Evolutionary conservation across 164 flowering plant genomes (phyloP).

Genomic region (Magnolia kwangsiensis): DNA sequence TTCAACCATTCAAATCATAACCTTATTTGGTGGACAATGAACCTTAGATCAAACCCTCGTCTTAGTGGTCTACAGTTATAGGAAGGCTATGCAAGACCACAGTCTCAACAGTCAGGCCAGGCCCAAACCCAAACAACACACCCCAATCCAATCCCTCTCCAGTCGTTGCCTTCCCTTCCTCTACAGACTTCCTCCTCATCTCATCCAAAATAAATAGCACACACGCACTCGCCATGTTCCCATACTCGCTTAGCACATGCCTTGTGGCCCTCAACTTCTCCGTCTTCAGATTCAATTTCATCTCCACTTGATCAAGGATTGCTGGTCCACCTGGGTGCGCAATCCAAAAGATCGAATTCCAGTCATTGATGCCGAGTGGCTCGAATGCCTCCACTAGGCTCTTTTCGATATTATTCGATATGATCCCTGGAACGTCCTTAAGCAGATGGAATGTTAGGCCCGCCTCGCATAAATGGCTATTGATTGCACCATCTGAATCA

Average conservation of each 20-base stretch:
- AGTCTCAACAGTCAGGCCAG: constrained; percentile 25
- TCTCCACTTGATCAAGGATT: constrained; percentile 37
- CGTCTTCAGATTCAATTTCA: constrained; percentile 24
- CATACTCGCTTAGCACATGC: constrained; percentile 29
- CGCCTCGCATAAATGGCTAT: constrained; percentile 31
- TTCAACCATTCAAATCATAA: no score
- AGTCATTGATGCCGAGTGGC: constrained; percentile 41
- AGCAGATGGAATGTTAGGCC: constrained; percentile 43
- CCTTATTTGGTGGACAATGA: no score
- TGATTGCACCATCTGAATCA: constrained; percentile 34
- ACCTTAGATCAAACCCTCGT: no score
- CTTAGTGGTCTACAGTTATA: no score
- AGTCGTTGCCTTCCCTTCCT: constrained; percentile 13
- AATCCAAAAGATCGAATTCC: constrained; percentile 41
- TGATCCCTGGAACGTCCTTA: constrained; percentile 37
- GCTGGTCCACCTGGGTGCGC: constrained; percentile 46
- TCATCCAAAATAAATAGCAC: constrained; percentile 19
- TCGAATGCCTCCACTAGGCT: constrained; percentile 34
- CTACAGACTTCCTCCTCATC: constrained; percentile 19
- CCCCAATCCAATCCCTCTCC: constrained; percentile 28
- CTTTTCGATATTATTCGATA: constrained; percentile 39
- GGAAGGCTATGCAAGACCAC: constrained; percentile 13
- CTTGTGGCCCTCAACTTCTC: constrained; percentile 36
- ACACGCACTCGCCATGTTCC: constrained; percentile 21
- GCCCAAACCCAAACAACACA: constrained; percentile 22